Evolutionary conservation across 345 rosid species (phyloP).

Genomic region (Gossypium mustelinum): DNA sequence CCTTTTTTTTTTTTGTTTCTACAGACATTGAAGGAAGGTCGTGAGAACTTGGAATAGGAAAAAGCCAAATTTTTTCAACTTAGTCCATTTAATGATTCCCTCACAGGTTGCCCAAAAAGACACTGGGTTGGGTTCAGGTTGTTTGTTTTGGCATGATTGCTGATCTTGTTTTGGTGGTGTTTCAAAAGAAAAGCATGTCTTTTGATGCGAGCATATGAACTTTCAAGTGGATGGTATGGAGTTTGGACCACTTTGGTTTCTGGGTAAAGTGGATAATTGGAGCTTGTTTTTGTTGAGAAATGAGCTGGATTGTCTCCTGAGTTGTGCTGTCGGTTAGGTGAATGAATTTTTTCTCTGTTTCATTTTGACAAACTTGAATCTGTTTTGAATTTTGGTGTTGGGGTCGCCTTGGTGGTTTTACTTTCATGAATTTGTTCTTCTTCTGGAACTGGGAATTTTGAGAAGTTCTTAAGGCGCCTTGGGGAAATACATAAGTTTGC

Average conservation of each 20-base stretch:
- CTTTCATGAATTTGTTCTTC: constrained; percentile 38
- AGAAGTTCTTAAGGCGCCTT: constrained; percentile 30
- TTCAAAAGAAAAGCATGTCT: constrained; percentile 17
- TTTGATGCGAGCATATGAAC: constrained; percentile 23
- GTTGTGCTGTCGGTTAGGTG: not conserved
- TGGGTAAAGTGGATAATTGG: constrained; percentile 12
- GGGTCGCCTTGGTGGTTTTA: constrained; percentile 14
- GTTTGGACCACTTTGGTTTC: constrained; percentile 30
- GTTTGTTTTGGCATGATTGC: constrained; percentile 42
- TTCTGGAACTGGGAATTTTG: constrained; percentile 35
- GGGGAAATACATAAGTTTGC: constrained; percentile 30
- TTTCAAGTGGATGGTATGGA: constrained; percentile 20
- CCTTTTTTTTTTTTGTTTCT: constrained; percentile 20
- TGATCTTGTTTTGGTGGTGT: constrained; percentile 19
- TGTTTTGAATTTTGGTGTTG: constrained; percentile 24
- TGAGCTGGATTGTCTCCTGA: constrained; percentile 15
- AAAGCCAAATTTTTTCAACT: constrained; percentile 29
- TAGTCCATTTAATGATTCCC: constrained; percentile 51
- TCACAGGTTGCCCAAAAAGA: constrained; percentile 34
- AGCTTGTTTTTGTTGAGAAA: constrained; percentile 9
- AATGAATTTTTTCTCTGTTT: constrained; percentile 7
- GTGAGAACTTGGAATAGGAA: constrained; percentile 26
- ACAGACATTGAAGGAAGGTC: constrained; percentile 26
- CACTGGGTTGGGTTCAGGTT: constrained; percentile 41
- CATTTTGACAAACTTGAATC: constrained; percentile 14